A percentile compares a stretch with the other conserved stretches of the same genome.
Evolutionary conservation across 2,329 filamentous ascomycete genomes (phyloP).

Genomic region (Trichophyton schoenleinii): DNA sequence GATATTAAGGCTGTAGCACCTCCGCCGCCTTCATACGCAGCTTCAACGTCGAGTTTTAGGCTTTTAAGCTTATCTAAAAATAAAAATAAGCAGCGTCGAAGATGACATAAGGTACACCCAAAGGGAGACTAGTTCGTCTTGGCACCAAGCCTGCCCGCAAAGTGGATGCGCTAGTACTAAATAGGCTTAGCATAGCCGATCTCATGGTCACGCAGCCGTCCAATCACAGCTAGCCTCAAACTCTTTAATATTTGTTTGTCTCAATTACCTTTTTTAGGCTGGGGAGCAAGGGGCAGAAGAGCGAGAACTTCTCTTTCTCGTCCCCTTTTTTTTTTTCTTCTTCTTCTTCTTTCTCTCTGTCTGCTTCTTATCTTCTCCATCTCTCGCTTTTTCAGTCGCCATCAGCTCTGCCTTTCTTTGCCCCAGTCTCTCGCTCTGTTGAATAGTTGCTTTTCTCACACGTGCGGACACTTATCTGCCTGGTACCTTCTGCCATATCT

Average conservation of each 20-base stretch:
- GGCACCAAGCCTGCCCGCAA: neutral
- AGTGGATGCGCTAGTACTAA: neutral
- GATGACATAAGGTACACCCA: neutral
- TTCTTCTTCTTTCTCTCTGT: neutral
- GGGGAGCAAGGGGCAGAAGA: neutral
- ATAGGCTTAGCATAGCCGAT: neutral
- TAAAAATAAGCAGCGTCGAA: neutral
- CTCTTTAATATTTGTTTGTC: neutral
- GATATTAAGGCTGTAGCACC: neutral
- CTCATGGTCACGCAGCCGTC: neutral
- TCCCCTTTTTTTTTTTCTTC: neutral
- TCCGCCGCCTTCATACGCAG: neutral
- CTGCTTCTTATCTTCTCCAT: neutral
- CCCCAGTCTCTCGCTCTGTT: neutral
- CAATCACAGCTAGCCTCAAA: neutral
- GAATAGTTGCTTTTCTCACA: neutral
- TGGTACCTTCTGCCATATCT: neutral
- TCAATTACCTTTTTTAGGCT: neutral
- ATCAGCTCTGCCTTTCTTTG: neutral
- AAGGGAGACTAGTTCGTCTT: neutral
- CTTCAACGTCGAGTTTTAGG: neutral
- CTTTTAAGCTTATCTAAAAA: neutral
- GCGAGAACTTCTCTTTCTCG: neutral
- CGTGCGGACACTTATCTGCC: neutral
- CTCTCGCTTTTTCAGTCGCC: neutral